Evolutionary conservation across 2,329 filamentous ascomycete species (phyloP).

Genomic region (Fusarium sacchari): DNA sequence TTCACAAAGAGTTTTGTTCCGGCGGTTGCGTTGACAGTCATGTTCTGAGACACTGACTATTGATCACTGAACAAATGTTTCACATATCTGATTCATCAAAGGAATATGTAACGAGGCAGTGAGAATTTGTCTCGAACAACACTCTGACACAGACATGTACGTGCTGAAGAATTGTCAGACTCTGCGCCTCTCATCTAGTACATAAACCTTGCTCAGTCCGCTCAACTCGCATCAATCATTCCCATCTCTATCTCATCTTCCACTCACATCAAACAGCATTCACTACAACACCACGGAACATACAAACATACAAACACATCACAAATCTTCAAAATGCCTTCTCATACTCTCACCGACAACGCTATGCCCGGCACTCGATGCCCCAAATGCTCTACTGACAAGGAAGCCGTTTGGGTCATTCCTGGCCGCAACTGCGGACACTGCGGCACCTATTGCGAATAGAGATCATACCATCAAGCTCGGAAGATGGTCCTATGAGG

Average conservation of each 20-base stretch:
- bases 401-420: not conserved
- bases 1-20: not conserved
- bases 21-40: accelerated
- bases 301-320: accelerated
- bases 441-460: not conserved
- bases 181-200: not conserved
- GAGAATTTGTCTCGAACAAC: accelerated
- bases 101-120: accelerated
- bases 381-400: not conserved
- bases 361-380: not conserved
- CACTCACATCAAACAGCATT: not conserved
- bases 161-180: not conserved
- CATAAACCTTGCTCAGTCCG: not conserved
- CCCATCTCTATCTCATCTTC: not conserved
- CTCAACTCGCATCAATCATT: not conserved
- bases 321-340: not conserved
- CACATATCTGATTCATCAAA: not conserved
- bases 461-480: accelerated
- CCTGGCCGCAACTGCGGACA: not conserved
- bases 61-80: not conserved
- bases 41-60: not conserved
- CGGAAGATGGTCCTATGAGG: not conserved
- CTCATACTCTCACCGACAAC: not conserved
- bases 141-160: accelerated
- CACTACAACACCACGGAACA: not conserved